Evolutionary conservation across 202 grass and related monocot species (phyloP).

Genomic region (Setaria italica): DNA sequence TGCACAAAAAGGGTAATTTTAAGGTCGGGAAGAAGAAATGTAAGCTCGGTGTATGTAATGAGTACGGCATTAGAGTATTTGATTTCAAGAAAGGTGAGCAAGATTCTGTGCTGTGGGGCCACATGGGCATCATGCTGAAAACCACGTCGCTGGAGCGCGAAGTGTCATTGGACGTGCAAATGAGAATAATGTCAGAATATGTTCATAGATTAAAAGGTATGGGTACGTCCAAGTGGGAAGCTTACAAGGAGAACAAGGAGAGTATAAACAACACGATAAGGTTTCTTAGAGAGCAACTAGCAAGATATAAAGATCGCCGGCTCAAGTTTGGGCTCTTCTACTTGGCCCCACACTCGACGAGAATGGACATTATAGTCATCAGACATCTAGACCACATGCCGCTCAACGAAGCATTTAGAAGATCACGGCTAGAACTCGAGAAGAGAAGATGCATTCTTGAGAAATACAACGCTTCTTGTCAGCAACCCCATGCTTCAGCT

Average conservation of each 20-base stretch:
- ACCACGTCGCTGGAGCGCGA: neutral
- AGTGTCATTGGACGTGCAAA: neutral
- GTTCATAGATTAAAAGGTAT: neutral
- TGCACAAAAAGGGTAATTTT: neutral
- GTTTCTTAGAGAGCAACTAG: neutral
- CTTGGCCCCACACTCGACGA: neutral
- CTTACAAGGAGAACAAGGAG: neutral
- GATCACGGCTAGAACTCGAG: neutral
- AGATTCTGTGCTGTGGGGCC: neutral
- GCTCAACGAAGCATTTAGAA: neutral
- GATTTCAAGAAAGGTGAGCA: neutral
- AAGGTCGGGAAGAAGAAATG: neutral
- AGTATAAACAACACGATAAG: neutral
- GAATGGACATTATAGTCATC: neutral
- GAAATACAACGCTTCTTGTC: neutral
- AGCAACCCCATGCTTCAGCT: too few species aligned
- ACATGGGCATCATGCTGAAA: neutral
- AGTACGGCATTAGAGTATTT: neutral
- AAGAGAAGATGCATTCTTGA: slow-evolving; percentile 10
- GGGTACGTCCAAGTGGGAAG: neutral
- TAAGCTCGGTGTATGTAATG: neutral
- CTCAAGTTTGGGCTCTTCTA: slow-evolving; percentile 21
- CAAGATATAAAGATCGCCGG: neutral
- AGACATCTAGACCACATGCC: slow-evolving; percentile 12
- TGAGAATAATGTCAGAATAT: neutral